Conservation (phyloP, 73 alveolate genomes). For the Paramecium caudatum region DNA sequence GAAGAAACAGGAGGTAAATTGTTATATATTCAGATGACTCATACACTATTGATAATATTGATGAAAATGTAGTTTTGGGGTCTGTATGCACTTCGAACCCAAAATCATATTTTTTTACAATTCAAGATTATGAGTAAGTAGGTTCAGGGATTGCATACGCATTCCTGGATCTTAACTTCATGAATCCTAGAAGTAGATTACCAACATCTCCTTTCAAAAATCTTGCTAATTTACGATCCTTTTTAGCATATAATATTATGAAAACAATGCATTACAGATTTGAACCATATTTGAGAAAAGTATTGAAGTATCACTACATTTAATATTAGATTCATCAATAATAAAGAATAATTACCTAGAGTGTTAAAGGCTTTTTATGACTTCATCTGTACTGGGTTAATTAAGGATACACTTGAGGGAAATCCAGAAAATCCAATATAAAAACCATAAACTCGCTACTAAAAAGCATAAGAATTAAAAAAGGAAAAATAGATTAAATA, state of each 20-base stretch:
- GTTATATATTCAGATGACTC: background rate
- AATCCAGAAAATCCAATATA: background rate
- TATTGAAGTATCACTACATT: constrained; percentile 29
- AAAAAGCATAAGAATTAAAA: constrained; percentile 53
- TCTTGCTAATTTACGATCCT: constrained; percentile 25
- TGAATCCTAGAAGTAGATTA: constrained; percentile 70
- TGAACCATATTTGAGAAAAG: constrained; percentile 71
- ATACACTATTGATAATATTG: constrained; percentile 24
- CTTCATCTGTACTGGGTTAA: constrained; percentile 36
- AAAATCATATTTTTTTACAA: constrained; percentile 42
- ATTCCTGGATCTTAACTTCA: constrained; percentile 50
- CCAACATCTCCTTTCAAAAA: constrained; percentile 53
- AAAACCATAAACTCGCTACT: constrained; percentile 21
- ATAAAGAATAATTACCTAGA: constrained; percentile 69
- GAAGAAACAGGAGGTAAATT: background rate
- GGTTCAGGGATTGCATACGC: constrained; percentile 63
- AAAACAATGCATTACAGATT: constrained; percentile 70
- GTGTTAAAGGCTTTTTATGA: constrained; percentile 64
- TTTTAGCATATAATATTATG: constrained; percentile 69
- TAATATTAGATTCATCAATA: constrained; percentile 4
- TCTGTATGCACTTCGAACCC: background rate
- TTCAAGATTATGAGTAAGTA: constrained; percentile 44
- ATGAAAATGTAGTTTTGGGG: constrained; percentile 14
- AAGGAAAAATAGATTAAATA: background rate
- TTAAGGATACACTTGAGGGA: constrained; percentile 63